Evolutionary conservation across 805 yeast species (phyloP), one percentile per base, ranked within the genome.

Genomic region (Saccharomycodes ludwigii): DNA sequence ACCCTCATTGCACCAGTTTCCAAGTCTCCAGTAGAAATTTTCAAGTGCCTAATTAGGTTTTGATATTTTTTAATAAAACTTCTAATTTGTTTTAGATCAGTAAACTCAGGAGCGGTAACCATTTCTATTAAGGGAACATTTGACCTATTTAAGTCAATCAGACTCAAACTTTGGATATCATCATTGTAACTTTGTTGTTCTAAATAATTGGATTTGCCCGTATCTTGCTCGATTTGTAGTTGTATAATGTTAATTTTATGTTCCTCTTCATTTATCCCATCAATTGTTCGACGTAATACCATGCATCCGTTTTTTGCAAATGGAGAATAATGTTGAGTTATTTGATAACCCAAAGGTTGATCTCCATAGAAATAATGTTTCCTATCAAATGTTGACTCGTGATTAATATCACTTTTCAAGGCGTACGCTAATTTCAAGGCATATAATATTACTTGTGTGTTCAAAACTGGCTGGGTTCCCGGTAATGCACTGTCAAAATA

Each of bases 301-400:
- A 88, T 29, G 14, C 33, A 40, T 0, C 98, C 98, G 30, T 71
- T 64, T 20, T 53, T 59, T 2, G 95, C 91, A 29, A 82, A 61
- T 1, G 97, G 96, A 21, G 66, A 65, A 50, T 69, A 83, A 47
- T 73, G 81, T 55, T 91, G 98, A 0, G 98, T 91, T 30, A 91
- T 79, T 52, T 91, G 98, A 55, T 85, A 91, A 1, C 98, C 98
- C 32, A 80, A 56, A 0, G 98, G 98, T 51, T 91, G 97, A 53
- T 91, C 98, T 1, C 86, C 88, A 52, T 91, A 91, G 54, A 91
- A 85, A 52, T 91, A 91, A 52, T 91, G 98, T 54, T 91, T 91
- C 42, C 98, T 63, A 48, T 91, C 98, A 52, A 91, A 91, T 1
- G 76, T 61, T 1, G 88, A 79, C 6, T 47, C 40, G 0, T 54